Evolutionary conservation across 1,284 basidiomycete genomes (phyloP).

Genomic region (Moniliophthora roreri): DNA sequence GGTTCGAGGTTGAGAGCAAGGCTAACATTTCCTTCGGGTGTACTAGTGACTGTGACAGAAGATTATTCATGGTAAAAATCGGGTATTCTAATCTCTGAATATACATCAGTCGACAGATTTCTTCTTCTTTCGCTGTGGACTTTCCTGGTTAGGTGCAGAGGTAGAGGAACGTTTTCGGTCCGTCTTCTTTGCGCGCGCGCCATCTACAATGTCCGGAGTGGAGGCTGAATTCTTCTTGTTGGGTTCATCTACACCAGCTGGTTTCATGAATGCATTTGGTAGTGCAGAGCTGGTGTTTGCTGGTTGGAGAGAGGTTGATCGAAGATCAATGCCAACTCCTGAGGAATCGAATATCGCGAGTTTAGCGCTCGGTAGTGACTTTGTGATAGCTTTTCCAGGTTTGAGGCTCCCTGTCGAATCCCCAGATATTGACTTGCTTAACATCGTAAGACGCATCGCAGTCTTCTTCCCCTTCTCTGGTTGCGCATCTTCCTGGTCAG

Average conservation of each 20-base stretch:
- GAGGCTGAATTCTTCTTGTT: conserved; percentile 10
- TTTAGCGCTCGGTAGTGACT: conserved; percentile 42
- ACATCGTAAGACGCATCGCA: background rate
- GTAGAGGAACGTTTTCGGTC: conserved; percentile 27
- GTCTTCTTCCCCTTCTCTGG: background rate
- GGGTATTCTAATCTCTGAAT: too few relatives aligned
- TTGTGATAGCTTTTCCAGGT: conserved; percentile 15
- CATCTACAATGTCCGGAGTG: conserved; percentile 23
- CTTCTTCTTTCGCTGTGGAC: conserved; percentile 31
- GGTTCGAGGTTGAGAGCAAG: too few relatives aligned
- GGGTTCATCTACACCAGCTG: conserved; percentile 55
- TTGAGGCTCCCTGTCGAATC: conserved; percentile 8
- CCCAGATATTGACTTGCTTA: conserved; percentile 7
- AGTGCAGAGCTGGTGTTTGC: conserved; percentile 9
- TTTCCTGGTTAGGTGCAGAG: conserved; percentile 21
- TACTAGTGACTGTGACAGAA: too few relatives aligned
- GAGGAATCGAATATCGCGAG: conserved; percentile 50
- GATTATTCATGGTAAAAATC: too few relatives aligned
- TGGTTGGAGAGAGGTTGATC: conserved; percentile 19
- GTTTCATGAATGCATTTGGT: conserved; percentile 46
- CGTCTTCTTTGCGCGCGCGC: conserved; percentile 26
- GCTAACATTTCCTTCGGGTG: too few relatives aligned
- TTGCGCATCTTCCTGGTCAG: background rate
- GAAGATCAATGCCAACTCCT: conserved; percentile 45
- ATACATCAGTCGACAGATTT: conserved; percentile 16